phyloP scores from a whole-genome alignment of 805 yeast genomes.

The Candida nonsorbophila region DNA sequence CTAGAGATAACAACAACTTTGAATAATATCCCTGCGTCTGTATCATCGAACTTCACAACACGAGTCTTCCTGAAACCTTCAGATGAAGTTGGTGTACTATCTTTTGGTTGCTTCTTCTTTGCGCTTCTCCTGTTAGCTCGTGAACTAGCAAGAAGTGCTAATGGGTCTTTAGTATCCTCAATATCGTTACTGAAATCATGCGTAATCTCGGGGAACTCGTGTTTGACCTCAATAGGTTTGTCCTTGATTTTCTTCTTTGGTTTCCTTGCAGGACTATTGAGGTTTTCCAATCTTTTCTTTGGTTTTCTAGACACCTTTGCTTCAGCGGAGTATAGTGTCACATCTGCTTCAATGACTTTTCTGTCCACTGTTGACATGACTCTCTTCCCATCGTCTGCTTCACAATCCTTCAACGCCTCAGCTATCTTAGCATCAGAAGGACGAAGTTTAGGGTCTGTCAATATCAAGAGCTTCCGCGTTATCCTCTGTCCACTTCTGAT shows the following conservation, averaged over 20 bases:
- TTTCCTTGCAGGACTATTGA: background rate
- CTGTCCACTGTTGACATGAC: conserved; percentile 7
- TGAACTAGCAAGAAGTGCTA: conserved; percentile 8
- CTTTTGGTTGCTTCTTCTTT: conserved; percentile 3
- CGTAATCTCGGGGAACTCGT: too few species aligned
- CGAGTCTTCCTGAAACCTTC: conserved; percentile 8
- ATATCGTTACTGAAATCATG: too few species aligned
- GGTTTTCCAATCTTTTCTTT: conserved; percentile 15
- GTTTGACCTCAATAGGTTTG: background rate
- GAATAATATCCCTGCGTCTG: conserved; percentile 51
- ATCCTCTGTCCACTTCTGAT: conserved; percentile 19
- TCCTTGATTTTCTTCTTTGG: conserved; percentile 1
- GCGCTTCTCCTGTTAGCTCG: conserved; percentile 6
- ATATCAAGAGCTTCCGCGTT: conserved; percentile 26
- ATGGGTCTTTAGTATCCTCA: conserved; percentile 4
- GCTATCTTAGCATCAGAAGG: conserved; percentile 27
- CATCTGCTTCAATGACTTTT: conserved; percentile 24
- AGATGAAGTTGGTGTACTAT: conserved; percentile 1
- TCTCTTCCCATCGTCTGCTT: conserved; percentile 18
- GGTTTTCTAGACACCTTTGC: conserved; percentile 5
- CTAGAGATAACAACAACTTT: conserved; percentile 65
- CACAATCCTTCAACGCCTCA: conserved; percentile 17
- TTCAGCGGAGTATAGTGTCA: conserved; percentile 13
- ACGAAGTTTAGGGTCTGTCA: conserved; percentile 18
- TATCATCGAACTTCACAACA: conserved; percentile 24